These are phyloP conservation scores for Boehmeria nivea DNA, from an alignment of 306 rosid genomes.

Conservation along the genomic window DNA sequence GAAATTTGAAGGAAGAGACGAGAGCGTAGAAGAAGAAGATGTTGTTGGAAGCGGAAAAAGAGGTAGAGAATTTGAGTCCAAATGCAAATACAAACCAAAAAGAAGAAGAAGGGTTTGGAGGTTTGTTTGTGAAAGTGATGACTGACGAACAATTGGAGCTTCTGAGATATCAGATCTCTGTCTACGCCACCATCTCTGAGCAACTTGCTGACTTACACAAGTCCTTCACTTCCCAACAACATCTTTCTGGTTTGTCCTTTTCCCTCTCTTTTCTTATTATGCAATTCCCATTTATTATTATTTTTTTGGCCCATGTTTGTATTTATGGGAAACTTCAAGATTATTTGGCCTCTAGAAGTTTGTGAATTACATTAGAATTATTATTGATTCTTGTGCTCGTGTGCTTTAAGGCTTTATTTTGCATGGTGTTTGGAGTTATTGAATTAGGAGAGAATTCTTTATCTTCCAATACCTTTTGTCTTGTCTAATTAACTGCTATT, in stretches of 20 bases:
- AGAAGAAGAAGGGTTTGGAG: slow-evolving; percentile 10
- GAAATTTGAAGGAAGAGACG: too few relatives aligned
- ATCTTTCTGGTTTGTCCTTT: slow-evolving; percentile 44
- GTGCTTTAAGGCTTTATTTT: too few relatives aligned
- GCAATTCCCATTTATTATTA: neutral
- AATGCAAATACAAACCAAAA: slow-evolving; percentile 3
- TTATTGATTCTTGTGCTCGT: too few relatives aligned
- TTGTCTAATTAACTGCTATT: too few relatives aligned
- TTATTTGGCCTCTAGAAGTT: too few relatives aligned
- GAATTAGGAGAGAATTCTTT: too few relatives aligned
- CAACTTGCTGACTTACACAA: slow-evolving; percentile 70
- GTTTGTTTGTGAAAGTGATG: slow-evolving; percentile 52
- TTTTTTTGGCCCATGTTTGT: too few relatives aligned
- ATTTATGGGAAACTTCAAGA: too few relatives aligned
- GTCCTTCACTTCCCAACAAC: slow-evolving; percentile 52
- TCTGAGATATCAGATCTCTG: slow-evolving; percentile 56
- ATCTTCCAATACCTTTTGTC: too few relatives aligned
- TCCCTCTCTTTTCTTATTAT: neutral
- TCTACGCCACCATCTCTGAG: slow-evolving; percentile 59
- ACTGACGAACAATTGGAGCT: slow-evolving; percentile 72
- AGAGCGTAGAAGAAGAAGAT: too few relatives aligned
- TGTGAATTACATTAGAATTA: too few relatives aligned
- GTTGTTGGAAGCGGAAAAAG: neutral
- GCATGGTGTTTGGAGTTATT: too few relatives aligned
- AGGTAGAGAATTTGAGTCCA: neutral